Evolutionary conservation across 495 filamentous ascomycete species (phyloP), one percentile per base, ranked within the genome.

Genomic region (Hyaloscypha finlandica): DNA sequence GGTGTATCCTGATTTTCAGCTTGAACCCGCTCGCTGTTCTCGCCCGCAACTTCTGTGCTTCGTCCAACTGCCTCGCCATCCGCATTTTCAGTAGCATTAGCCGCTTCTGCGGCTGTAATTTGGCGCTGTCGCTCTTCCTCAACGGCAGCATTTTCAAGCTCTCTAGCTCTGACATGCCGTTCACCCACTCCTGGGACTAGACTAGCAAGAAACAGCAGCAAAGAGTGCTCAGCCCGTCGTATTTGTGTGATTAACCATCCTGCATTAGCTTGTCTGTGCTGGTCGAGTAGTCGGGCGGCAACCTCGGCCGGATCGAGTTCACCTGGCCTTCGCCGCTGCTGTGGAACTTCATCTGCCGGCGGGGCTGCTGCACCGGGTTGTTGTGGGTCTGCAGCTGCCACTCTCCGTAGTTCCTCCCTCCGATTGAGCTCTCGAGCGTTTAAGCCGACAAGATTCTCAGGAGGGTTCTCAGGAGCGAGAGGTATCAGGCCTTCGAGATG

Each of bases 131-230:
- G 61, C 56, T 71, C 72, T 45, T 66, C 69, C 37, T 67, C 71
- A 32, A 69, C 67, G 33, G 64, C 72, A 59, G 64, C 71, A 16
- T 65, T 68, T 58, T 72, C 73, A 11, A 68, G 70, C 56, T 72
- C 73, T 48, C 73, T 61, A 29, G 71, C 71, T 33, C 66, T 67
- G 55, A 96, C 92, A 72, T 95, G 90, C 54, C 92, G 78, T 76
- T 97, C 93, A 0, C 92, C 92, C 16, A 97, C 82, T 8, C 93
- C 93, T 0, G 93, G 93, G 33, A 92, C 86, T 61, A 97, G 79
- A 77, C 91, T 95, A 6, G 92, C 92, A 42, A 97, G 75, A 71
- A 97, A 94, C 35, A 97, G 79, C 16, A 93, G 85, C n/a, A 90
- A 74, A 16, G 90, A 89, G 60, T 92, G 84, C 74, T 96, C 93